A percentile compares a stretch with the other conserved stretches of the same genome.
Conservation (phyloP, 495 filamentous ascomycete species). For the Podospora tetraspora region DNA sequence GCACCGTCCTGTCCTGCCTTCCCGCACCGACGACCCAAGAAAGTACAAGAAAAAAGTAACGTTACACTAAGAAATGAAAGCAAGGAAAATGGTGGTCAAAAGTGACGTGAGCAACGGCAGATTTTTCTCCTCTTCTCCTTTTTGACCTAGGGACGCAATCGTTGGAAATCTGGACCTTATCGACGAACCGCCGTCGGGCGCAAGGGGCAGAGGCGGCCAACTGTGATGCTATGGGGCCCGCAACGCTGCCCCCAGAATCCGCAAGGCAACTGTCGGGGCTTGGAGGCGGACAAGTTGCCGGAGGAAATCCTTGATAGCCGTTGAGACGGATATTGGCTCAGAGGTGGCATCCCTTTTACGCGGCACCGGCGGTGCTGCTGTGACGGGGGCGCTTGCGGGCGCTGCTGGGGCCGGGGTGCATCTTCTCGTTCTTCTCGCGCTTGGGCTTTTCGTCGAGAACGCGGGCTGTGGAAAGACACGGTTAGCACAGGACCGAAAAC, state of each 20-base stretch:
- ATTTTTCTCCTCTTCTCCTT: not conserved
- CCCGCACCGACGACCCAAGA: not conserved
- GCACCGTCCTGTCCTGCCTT: not conserved
- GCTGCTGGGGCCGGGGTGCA: conserved; percentile 43
- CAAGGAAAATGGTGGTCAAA: not conserved
- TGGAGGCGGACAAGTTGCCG: not conserved
- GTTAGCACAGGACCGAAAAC: conserved; percentile 3
- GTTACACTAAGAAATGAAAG: not conserved
- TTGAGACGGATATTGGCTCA: not conserved
- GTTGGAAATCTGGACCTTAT: not conserved
- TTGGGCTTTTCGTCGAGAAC: conserved; percentile 57
- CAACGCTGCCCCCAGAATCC: not conserved
- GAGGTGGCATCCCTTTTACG: not conserved
- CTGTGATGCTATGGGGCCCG: not conserved
- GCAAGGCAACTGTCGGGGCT: not conserved
- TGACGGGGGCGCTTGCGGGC: conserved; percentile 47
- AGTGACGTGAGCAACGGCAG: not conserved
- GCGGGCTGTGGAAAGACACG: conserved; percentile 36
- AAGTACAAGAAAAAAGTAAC: not conserved
- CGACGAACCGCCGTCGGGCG: not conserved
- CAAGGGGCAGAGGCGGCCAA: not conserved
- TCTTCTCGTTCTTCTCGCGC: conserved; percentile 49
- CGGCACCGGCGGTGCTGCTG: conserved; percentile 31
- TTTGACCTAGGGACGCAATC: not conserved
- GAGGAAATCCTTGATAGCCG: not conserved